Base-by-base conservation (phyloP, 768 basidiomycete species). In the Termitomyces sp. region DNA sequence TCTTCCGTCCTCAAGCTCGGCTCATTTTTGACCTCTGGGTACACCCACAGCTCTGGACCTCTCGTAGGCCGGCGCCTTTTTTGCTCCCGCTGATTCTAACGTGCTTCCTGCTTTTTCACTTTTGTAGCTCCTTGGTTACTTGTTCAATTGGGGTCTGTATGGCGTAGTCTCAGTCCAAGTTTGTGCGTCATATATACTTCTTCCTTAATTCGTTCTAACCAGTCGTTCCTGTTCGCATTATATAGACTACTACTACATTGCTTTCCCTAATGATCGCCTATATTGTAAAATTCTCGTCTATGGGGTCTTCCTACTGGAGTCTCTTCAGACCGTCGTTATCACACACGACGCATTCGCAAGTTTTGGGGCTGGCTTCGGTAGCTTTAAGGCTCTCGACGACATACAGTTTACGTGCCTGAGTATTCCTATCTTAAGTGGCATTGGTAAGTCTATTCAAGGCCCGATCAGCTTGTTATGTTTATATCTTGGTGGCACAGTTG, bases 221-320 rank as follows among this genome's bases (percentile, higher is more conserved):
- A 32, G 39, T 44, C 22, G 8, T 54, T 28, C 13, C 16, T 15
- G 39, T n/a, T 45, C 5, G 6, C 8, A 11, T 38, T 39, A 16
- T 53, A 46, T 40, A 74, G 74, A 73, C 56, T 67, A 71, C 32
- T 76, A 75, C 49, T 71, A 72, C 49, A 69, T 74, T 15, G 69
- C 73, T 8, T 75, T 75, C 49, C 70, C 74, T 0, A 67, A 69
- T 0, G 74, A 75, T 48, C 56, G 59, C 15, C 32, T 57, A 18
- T 52, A 62, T 38, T 69, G 64, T 33, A 74, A 72, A 65, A 58
- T 57, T 32, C 62, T 73, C 4, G 70, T 76, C 22, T 70, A 69
- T 39, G 63, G 65, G 20, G 68, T 74, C 9, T 74, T 66, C 51
- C n/a, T 65, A 4, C 11, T 74, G 20, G 75, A 76, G 52, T 68